A percentile compares a stretch with the other conserved stretches of the same genome.
Evolutionary conservation across 2,329 filamentous ascomycete species (phyloP).

Genomic region (Conoideocrella luteorostrata): DNA sequence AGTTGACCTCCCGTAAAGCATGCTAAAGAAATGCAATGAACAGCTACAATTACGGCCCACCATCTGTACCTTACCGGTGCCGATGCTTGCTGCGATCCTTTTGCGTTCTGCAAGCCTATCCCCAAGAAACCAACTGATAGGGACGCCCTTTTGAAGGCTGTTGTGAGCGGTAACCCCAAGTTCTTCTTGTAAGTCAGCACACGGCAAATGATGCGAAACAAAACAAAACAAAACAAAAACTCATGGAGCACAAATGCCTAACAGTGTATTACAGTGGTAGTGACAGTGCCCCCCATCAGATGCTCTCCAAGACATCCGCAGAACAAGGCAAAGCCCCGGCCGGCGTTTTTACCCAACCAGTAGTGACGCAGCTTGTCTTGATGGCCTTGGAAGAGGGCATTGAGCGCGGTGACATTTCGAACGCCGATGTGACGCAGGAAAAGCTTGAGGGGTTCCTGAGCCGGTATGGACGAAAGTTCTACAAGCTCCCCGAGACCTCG

Average conservation of each 20-base stretch:
- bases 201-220: not conserved
- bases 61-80: constrained; percentile 77
- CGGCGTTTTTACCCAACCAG: constrained; percentile 75
- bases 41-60: constrained; percentile 71
- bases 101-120: constrained; percentile 69
- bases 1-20: no score
- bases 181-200: constrained; percentile 54
- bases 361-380: constrained; percentile 59
- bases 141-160: constrained; percentile 62
- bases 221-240: no score
- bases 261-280: constrained; percentile 33
- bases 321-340: constrained; percentile 54
- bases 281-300: constrained; percentile 59
- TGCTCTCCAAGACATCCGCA: constrained; percentile 47
- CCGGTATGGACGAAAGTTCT: constrained; percentile 47
- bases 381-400: constrained; percentile 55
- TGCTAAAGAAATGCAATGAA: not conserved
- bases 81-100: constrained; percentile 53
- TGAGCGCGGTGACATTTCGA: constrained; percentile 42
- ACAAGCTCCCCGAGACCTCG: constrained; percentile 30
- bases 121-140: constrained; percentile 68
- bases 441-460: constrained; percentile 49
- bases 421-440: constrained; percentile 48
- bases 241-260: not conserved
- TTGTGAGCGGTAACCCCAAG: constrained; percentile 51